phyloP scores from a whole-genome alignment of 176 grass and related monocot species.

The Avena eriantha region DNA sequence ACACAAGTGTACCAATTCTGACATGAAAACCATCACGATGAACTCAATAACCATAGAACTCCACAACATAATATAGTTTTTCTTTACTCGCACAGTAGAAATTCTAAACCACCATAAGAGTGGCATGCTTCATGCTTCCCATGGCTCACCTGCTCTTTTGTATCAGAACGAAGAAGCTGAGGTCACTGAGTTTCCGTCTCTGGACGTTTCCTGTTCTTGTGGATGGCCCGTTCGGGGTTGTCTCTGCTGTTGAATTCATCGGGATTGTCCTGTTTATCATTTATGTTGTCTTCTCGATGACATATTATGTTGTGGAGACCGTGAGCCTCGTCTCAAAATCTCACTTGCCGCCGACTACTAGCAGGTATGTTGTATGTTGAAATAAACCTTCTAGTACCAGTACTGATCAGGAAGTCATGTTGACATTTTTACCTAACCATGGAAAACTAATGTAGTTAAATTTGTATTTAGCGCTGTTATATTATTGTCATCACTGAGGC shows the following conservation, averaged over 20 bases:
- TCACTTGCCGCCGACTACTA: conserved; percentile 2
- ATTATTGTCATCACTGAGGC: neutral
- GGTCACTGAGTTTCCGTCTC: conserved; percentile 72
- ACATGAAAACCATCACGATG: neutral
- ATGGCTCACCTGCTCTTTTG: neutral
- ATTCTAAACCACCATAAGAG: conserved; percentile 5
- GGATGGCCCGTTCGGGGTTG: conserved; percentile 83
- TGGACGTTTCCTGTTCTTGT: conserved; percentile 94
- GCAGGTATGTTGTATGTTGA: conserved; percentile 55
- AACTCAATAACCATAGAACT: conserved; percentile 12
- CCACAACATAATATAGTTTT: neutral
- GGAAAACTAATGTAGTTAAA: neutral
- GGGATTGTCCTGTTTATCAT: conserved; percentile 72
- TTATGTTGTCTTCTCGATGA: conserved; percentile 75
- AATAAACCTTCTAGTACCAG: neutral
- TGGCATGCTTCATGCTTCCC: conserved; percentile 8
- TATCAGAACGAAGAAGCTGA: conserved; percentile 71
- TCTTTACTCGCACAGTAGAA: neutral
- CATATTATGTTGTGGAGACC: conserved; percentile 56
- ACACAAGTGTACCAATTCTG: neutral
- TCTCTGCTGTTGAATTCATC: conserved; percentile 87
- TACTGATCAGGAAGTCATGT: neutral
- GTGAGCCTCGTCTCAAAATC: conserved; percentile 48
- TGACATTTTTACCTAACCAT: neutral
- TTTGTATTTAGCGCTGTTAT: conserved; percentile 18